Percentiles rank a stretch among this genome's conserved stretches.
These are phyloP conservation scores for Termitomyces sp. DNA, from an alignment of 768 basidiomycete species.

Conservation along the genomic window DNA sequence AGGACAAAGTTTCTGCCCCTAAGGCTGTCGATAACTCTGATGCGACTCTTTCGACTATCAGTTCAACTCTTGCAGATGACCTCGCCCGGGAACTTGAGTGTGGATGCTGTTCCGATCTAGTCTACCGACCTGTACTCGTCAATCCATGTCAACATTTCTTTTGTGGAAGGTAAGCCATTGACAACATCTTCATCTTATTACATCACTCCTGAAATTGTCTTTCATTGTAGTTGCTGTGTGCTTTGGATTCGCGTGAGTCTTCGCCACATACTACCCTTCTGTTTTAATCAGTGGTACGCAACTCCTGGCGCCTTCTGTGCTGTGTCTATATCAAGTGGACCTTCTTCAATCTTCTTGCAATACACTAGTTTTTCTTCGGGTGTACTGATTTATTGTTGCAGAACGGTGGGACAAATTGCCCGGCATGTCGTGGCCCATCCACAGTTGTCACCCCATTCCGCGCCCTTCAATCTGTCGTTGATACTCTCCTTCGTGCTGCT, in stretches of 20 bases:
- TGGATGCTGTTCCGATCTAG: constrained; percentile 80
- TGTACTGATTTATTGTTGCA: constrained; percentile 22
- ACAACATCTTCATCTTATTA: not conserved
- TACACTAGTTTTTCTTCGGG: too few species aligned
- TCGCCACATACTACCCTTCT: constrained; percentile 10
- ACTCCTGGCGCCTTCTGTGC: not conserved
- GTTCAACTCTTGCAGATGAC: constrained; percentile 47
- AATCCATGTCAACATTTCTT: constrained; percentile 89
- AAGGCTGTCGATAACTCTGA: constrained; percentile 3
- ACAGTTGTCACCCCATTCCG: constrained; percentile 70
- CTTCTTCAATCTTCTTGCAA: not conserved
- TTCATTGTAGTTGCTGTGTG: constrained; percentile 58
- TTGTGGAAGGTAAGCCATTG: constrained; percentile 68
- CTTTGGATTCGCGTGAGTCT: constrained; percentile 81
- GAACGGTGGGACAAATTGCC: constrained; percentile 86
- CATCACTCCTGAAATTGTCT: not conserved
- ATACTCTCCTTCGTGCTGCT: constrained; percentile 64
- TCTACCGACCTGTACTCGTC: constrained; percentile 79
- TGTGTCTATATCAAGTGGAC: not conserved
- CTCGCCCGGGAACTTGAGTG: constrained; percentile 77
- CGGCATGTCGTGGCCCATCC: constrained; percentile 72
- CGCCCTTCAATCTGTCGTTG: constrained; percentile 67
- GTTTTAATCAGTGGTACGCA: constrained; percentile 5
- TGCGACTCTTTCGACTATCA: constrained; percentile 9
- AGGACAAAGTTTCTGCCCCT: constrained; percentile 25